Base-by-base conservation (phyloP, 2,329 filamentous ascomycete genomes). In the Orbilia blumenaviensis region DNA sequence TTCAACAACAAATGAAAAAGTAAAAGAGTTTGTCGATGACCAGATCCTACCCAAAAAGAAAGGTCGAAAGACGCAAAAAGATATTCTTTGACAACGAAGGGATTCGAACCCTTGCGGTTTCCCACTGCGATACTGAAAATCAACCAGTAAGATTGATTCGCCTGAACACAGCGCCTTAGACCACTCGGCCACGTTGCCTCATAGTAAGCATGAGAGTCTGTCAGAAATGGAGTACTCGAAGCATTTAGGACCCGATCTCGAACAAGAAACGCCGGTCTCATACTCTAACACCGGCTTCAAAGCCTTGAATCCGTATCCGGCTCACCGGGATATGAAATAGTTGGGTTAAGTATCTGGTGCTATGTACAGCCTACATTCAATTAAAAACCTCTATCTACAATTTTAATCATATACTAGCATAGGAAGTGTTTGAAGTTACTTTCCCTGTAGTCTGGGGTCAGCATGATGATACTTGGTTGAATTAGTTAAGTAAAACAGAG, bases 51-150 rank as follows among this genome's bases (percentile, higher is more conserved):
- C 27, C 27, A 48, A 48, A 48, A 48, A 48, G 10, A 18, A 48
- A 42, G 9, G 14, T 66, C 41, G 56, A 54, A 62, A 72, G 21
- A 60, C 34, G 29, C 16, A 62, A 66, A 61, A 61, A 74, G 46
- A 46, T 14, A 71, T 32, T 16, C n/a, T 27, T 44, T 77, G 75
- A 69, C 71, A 78, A 73, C 75, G 60, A 67, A 69, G 66, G 63
- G 75, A 73, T 78, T 79, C 78, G 78, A 79, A 79, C 77, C 61
- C 75, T 77, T 77, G 77, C 78, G 77, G 72, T 77, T 79, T 71
- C 77, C 72, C 72, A 78, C 78, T 78, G 78, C 72, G 78, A 78
- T 77, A 77, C 71, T 78, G 67, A 79, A 77, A 78, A 72, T 77
- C 56, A 32, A 58, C 64, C 58, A 61, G 66, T 75, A 23, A 66